Evolutionary conservation across 306 rosid species (phyloP), one percentile per base, ranked within the genome.

Genomic region (Cicer chorassanicum): DNA sequence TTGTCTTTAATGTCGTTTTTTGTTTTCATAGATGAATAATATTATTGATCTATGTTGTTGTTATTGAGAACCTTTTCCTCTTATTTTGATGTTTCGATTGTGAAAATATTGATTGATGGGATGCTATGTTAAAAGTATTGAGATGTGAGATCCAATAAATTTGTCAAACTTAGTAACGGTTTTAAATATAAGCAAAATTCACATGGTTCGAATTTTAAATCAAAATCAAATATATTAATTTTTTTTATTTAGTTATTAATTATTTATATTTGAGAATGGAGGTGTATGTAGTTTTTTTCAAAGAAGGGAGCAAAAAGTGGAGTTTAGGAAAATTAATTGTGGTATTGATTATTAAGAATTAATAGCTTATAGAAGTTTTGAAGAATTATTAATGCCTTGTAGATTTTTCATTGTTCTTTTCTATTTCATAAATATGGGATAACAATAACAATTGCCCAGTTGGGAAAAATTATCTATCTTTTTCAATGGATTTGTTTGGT

Each of bases 11-110:
- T 63, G 18, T 66, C 0, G n/a, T n/a, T 69, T 50, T 5, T 44
- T 2, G 6, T 43, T 53, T 69, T 24, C 4, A 24, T 24, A 24
- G 4, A 24, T 24, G 34, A 24, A 24, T 24, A 24, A 24, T 24
- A 24, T 24, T 24, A 24, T 24, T 24, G 34, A 24, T 24, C 34
- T 24, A 3, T 24, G 34, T 24, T 24, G 34, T 18, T 39, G 53
- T 49, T 45, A 12, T 63, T 21, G n/a, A 61, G 19, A 40, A 0
- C 48, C 13, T 4, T 38, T 74, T 13, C 15, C 18, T 48, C n/a
- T 18, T n/a, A 11, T 10, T 62, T 36, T 62, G 21, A 59, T 73
- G 60, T 11, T 11, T 72, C 39, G 39, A 21, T 78, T 82, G 18
- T 51, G 41, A 41, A 41, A 50, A 5, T 11, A 21, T 75, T 64